Conservation (phyloP, 2,329 filamentous ascomycete genomes). For the Cytospora chrysosperma region DNA sequence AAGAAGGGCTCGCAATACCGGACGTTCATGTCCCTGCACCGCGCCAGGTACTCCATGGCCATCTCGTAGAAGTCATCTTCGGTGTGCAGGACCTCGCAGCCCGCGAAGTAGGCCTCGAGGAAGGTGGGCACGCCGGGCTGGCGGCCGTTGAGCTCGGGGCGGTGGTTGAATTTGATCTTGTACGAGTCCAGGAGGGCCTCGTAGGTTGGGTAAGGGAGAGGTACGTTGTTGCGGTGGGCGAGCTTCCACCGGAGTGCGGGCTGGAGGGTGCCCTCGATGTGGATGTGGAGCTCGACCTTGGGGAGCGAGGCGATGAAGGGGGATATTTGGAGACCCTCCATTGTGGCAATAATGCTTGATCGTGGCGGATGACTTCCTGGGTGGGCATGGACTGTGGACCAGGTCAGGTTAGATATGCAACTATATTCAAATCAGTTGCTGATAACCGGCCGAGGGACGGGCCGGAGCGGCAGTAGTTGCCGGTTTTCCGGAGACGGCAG, state of each 20-base stretch:
- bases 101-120: constrained; percentile 36
- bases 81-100: constrained; percentile 35
- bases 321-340: background rate
- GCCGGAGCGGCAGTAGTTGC: background rate
- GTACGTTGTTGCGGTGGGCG: constrained; percentile 38
- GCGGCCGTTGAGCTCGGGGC: constrained; percentile 38
- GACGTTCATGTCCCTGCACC: constrained; percentile 37
- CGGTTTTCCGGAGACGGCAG: background rate
- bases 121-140: constrained; percentile 33
- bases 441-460: background rate
- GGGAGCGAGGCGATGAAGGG: constrained; percentile 31
- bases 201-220: constrained; percentile 33
- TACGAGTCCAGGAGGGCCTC: constrained; percentile 36
- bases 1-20: constrained; percentile 43
- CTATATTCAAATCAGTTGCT: background rate
- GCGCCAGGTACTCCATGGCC: constrained; percentile 38
- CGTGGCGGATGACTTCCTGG: background rate
- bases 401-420: background rate
- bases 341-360: background rate
- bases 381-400: too few relatives aligned
- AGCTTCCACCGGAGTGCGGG: constrained; percentile 42
- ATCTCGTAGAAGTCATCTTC: constrained; percentile 41
- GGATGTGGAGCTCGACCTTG: constrained; percentile 47
- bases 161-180: constrained; percentile 37
- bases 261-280: constrained; percentile 47